Evolutionary conservation across 1,139 yeast species (phyloP), one percentile per base, ranked within the genome.

Genomic region (Casaregolazyma suthepensis): DNA sequence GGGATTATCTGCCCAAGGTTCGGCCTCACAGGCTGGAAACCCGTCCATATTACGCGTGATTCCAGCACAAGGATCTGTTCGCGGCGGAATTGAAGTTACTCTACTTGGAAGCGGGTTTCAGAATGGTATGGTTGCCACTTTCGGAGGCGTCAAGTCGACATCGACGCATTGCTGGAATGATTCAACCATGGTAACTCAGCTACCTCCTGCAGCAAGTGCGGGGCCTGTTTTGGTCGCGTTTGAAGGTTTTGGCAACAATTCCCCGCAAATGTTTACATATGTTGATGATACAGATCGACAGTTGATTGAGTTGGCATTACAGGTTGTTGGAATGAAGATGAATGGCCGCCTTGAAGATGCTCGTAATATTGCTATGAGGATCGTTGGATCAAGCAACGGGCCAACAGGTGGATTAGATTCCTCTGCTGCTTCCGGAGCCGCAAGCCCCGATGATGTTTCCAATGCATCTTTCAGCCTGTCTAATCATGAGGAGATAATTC

Each of bases 131-230:
- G 74, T 77, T 40, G 96, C 91, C 19, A 85, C 86, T 67, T 93
- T 93, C 71, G 99, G 99, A 47, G 81, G 87, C 5, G 83, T 83
- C 63, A 76, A 79, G 58, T 93, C 97, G 0, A 74, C 88, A 50
- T 87, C 96, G 1, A 89, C 97, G 1, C 96, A 90, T 66, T 90
- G 96, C 69, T 93, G 98, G 98, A 88, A 95, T 48, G 95, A 87
- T 46, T 81, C 94, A 3, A 93, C 99, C 0, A 86, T 93, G 56
- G 96, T 93, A 2, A 89, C 97, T 0, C 91, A 87, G 63, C 74
- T 91, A 51, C 99, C 99, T 3, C 97, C 98, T 1, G 88, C 97
- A 0, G 71, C 85, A 3, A 81, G 78, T 53, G 85, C 97, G 0
- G 98, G 98, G 0, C 96, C 93, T 60, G 99, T 93, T 2, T 76